These are phyloP conservation scores for Aspergillus awamori DNA, from an alignment of 2,329 filamentous ascomycete species.

Conservation along the genomic window DNA sequence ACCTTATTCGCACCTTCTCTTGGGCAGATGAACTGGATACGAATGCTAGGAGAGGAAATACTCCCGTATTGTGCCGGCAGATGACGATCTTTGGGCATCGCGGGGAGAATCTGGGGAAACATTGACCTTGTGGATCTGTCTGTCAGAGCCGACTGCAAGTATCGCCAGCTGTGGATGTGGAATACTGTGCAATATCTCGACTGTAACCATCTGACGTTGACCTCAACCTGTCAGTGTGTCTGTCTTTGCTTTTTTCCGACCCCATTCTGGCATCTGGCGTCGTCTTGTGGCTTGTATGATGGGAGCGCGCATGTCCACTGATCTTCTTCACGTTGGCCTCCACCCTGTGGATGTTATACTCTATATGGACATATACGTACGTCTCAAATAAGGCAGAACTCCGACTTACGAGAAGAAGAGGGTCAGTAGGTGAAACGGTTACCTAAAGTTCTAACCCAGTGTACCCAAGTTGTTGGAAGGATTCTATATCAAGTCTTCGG, in stretches of 20 bases:
- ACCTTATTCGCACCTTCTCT: background rate
- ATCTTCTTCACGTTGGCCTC: background rate
- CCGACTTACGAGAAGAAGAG: background rate
- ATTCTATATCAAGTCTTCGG: background rate
- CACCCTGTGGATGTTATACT: background rate
- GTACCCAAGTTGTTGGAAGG: background rate
- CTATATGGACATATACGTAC: background rate
- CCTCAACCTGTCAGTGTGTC: background rate
- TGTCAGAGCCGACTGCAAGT: background rate
- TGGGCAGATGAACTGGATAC: background rate
- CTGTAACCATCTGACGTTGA: background rate
- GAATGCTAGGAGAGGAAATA: background rate
- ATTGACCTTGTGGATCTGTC: slow-evolving; percentile 4
- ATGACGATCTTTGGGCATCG: slow-evolving; percentile 7
- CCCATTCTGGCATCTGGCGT: background rate
- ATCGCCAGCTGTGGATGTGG: background rate
- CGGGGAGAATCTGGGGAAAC: slow-evolving; percentile 8
- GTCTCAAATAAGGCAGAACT: background rate
- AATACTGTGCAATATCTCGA: background rate
- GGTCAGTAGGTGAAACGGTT: background rate
- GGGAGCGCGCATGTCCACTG: background rate
- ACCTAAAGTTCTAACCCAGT: background rate
- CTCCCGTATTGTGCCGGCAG: background rate
- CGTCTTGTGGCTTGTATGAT: background rate
- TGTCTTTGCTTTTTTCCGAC: background rate